Evolutionary conservation across 169 alveolate genomes (phyloP).

Genomic region (Toxoplasma gondii): DNA sequence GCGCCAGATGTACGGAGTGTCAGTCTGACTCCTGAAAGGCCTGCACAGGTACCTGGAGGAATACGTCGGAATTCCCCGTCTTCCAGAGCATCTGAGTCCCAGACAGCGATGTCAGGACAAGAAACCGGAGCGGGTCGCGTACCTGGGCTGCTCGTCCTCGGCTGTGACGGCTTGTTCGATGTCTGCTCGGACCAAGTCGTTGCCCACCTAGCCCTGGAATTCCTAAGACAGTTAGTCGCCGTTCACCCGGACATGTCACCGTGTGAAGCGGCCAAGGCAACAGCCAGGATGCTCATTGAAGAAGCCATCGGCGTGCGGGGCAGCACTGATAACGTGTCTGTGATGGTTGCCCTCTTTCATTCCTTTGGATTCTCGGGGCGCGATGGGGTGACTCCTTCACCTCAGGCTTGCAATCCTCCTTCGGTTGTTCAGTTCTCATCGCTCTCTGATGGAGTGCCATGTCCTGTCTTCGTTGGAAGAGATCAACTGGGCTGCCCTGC

Average conservation of each 20-base stretch:
- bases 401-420: neutral
- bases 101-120: neutral
- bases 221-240: neutral
- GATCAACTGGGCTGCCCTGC: neutral
- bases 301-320: conserved; percentile 49
- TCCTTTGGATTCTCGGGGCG: neutral
- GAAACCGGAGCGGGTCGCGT: neutral
- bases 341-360: conserved; percentile 21
- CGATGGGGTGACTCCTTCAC: neutral
- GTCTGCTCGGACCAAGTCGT: conserved; percentile 30
- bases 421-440: neutral
- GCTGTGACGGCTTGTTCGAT: conserved; percentile 57
- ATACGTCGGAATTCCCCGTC: neutral
- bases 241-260: conserved; percentile 43
- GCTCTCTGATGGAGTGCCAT: neutral
- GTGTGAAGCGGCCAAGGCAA: conserved; percentile 49
- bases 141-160: conserved; percentile 57
- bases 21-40: neutral
- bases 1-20: neutral
- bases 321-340: conserved; percentile 57
- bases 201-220: conserved; percentile 21
- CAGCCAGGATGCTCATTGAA: conserved; percentile 52
- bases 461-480: neutral
- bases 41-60: neutral
- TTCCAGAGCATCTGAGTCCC: neutral